phyloP scores from a whole-genome alignment of 2,329 filamentous ascomycete species.

The Scedosporium aurantiacum region DNA sequence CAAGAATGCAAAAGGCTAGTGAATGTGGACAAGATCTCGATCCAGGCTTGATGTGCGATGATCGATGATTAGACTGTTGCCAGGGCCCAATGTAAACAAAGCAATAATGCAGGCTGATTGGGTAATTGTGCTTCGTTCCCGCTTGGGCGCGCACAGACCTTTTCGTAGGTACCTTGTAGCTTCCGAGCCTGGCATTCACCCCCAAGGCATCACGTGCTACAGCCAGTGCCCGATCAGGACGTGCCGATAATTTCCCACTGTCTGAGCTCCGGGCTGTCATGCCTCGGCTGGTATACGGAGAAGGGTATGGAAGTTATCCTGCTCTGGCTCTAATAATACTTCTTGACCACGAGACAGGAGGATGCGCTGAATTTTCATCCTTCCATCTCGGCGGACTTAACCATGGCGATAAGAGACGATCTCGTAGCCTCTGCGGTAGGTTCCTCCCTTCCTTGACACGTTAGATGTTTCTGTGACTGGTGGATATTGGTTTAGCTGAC shows the following conservation, averaged over 20 bases:
- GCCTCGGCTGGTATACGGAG: neutral
- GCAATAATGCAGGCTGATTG: neutral
- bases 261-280: neutral
- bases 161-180: no score
- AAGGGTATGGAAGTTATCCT: neutral
- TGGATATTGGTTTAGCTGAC: conserved; percentile 8
- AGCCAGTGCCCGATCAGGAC: no score
- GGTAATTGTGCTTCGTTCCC: neutral
- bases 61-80: neutral
- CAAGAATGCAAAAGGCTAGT: no score
- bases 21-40: neutral
- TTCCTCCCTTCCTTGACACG: conserved; percentile 7
- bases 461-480: neutral
- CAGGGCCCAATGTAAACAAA: neutral
- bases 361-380: neutral
- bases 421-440: conserved; percentile 70
- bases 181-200: neutral
- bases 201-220: neutral
- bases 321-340: neutral
- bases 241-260: no score
- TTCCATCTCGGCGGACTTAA: neutral
- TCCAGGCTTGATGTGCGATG: neutral
- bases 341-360: neutral
- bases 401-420: conserved; percentile 87
- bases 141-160: no score